Conservation (phyloP, 495 filamentous ascomycete species). For the Xylaria sp. region DNA sequence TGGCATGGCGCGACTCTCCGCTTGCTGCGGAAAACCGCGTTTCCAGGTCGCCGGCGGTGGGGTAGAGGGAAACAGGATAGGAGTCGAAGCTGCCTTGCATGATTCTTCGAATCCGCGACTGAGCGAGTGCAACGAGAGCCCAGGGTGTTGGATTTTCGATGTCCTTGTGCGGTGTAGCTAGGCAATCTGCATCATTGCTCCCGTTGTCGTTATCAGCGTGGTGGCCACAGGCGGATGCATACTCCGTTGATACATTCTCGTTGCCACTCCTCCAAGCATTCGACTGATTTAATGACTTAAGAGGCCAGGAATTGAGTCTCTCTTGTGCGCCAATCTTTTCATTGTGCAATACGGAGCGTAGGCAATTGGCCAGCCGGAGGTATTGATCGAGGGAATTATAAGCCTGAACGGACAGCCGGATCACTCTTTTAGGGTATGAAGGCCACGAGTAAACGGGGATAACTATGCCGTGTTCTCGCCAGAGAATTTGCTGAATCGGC, state of each 20-base stretch:
- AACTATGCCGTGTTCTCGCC: constrained; percentile 6
- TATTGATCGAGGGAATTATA: not conserved
- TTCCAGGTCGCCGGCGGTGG: not conserved
- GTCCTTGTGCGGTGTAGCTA: not conserved
- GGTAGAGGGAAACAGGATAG: constrained; percentile 6
- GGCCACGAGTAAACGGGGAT: constrained; percentile 13
- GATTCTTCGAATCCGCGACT: constrained; percentile 3
- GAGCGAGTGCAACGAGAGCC: constrained; percentile 2
- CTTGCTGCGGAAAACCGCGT: not conserved
- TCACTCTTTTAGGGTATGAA: not conserved
- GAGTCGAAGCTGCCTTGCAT: constrained; percentile 1
- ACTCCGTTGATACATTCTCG: not conserved
- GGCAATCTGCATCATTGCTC: not conserved
- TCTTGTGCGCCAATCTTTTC: not conserved
- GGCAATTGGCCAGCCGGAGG: not conserved
- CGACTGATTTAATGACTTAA: not conserved
- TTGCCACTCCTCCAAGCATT: constrained; percentile 4
- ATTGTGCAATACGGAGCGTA: not conserved
- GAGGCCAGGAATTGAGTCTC: not conserved
- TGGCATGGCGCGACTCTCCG: not conserved
- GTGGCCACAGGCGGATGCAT: constrained; percentile 9
- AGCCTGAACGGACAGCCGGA: not conserved
- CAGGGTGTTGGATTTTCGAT: constrained; percentile 7
- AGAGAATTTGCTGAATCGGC: constrained; percentile 5
- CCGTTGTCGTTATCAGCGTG: not conserved